Conservation (phyloP, 2,329 filamentous ascomycete species). For the Colletotrichum viniferum region DNA sequence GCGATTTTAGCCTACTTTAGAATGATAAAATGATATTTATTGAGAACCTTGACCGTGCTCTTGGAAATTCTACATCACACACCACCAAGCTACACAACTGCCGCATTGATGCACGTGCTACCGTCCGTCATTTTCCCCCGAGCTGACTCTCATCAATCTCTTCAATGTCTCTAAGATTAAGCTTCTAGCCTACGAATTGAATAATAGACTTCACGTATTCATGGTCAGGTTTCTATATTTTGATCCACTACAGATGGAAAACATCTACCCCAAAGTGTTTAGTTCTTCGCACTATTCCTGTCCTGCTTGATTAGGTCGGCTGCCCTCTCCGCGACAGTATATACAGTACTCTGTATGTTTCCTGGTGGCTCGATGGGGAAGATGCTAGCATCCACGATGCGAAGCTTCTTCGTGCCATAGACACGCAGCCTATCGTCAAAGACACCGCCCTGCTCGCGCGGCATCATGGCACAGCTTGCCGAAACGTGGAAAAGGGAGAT, state of each 20-base stretch:
- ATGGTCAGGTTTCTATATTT: too few relatives aligned
- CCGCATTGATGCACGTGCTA: neutral
- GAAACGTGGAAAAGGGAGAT: constrained; percentile 50
- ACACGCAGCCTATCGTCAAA: constrained; percentile 47
- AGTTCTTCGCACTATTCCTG: neutral
- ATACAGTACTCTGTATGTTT: constrained; percentile 34
- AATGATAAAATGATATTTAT: too few relatives aligned
- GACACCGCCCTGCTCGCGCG: constrained; percentile 47
- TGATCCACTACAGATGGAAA: neutral
- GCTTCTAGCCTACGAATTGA: too few relatives aligned
- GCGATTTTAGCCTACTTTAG: neutral
- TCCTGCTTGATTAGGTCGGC: constrained; percentile 36
- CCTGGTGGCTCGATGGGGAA: constrained; percentile 46
- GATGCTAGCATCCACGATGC: constrained; percentile 50
- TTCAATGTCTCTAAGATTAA: too few relatives aligned
- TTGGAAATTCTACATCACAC: neutral
- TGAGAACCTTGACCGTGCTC: neutral
- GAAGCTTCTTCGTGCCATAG: constrained; percentile 46
- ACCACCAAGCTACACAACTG: neutral
- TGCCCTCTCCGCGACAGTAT: constrained; percentile 43
- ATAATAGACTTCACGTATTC: too few relatives aligned
- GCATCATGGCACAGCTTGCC: constrained; percentile 55
- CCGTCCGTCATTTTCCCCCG: too few relatives aligned
- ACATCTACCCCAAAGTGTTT: neutral
- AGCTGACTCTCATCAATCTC: too few relatives aligned